Evolutionary conservation across 371 early-diverging fungal species (phyloP), one percentile per base, ranked within the genome.

Genomic region (Mortierella sp.): DNA sequence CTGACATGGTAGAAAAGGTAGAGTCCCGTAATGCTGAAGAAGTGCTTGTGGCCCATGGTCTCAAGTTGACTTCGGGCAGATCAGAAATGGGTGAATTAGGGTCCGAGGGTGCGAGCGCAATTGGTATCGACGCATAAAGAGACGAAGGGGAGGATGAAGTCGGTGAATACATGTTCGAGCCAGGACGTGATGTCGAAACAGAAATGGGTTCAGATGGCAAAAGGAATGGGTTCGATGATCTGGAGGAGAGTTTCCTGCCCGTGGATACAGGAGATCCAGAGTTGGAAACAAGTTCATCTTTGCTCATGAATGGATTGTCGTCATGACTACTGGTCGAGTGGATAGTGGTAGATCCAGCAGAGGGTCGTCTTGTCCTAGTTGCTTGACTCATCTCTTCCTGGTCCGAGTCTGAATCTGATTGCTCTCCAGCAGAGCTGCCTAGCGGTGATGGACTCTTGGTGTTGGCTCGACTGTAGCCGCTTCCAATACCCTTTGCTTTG

Each of bases 1-100:
- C 79, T 9, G 79, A 79, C 44, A 68, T 50, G 25, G 73, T 79
- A 30, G 79, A 79, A 53, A 79, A 72, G 2, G 79, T 79, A 7
- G 79, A 79, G 28, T 79, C 79, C 0, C 79, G 72, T 64, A 65
- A 9, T 3, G 68, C 51, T 45, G 47, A 37, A 7, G 68, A 62
- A 37, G 37, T 3, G 16, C 55, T 57, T 2, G 63, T 44, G 18
- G 69, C 61, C 79, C 72, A 77, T 26, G 79, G 77, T 43, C 72
- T 59, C 53, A 77, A 44, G n/a, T 68, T 64, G 3, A 52, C 57
- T 4, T 58, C 61, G 26, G 57, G 59, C 18, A 69, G 57, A 23
- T 58, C 71, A 2, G 64, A 43, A 15, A 68, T 45, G 0, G 72
- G 76, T 14, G 67, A 67, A n/a, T 28, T 30, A 3, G 60, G 65